Percentiles rank a stretch among this genome's conserved stretches.
These are phyloP conservation scores for Trametes punicea DNA, from an alignment of 768 basidiomycete genomes.

Conservation along the genomic window DNA sequence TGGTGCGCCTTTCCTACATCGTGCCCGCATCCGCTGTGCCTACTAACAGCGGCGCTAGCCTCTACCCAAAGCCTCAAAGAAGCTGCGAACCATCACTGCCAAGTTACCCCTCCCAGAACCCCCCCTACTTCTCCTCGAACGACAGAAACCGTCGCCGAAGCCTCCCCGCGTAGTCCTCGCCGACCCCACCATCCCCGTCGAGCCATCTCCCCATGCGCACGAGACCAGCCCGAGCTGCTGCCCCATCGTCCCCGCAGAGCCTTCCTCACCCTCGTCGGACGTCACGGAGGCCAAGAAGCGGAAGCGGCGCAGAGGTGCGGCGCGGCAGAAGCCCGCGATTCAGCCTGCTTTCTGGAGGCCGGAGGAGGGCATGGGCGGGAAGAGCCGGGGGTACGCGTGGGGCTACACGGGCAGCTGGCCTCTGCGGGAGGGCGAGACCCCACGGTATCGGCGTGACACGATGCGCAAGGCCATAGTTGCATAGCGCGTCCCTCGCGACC, in stretches of 20 bases:
- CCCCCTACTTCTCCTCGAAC: constrained; percentile 3
- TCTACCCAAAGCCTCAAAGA: constrained; percentile 1
- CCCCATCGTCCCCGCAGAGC: constrained; percentile 12
- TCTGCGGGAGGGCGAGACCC: constrained; percentile 14
- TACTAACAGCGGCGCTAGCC: neutral
- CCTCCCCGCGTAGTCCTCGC: neutral
- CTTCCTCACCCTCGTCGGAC: neutral
- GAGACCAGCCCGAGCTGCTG: constrained; percentile 14
- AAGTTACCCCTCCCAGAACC: neutral
- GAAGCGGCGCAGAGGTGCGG: constrained; percentile 10
- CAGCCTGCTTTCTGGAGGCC: constrained; percentile 31
- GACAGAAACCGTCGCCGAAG: neutral
- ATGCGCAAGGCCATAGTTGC: constrained; percentile 22
- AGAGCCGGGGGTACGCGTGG: constrained; percentile 30
- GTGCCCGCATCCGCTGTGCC: neutral
- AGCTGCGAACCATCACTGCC: neutral
- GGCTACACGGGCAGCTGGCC: constrained; percentile 32
- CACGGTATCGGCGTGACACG: constrained; percentile 24
- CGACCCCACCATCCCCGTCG: constrained; percentile 3
- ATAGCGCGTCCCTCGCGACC: neutral
- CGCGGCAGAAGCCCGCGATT: constrained; percentile 4
- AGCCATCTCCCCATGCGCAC: constrained; percentile 24
- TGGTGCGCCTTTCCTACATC: constrained; percentile 19
- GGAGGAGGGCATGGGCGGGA: constrained; percentile 26
- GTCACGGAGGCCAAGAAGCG: neutral